Percentiles rank a stretch among this genome's conserved stretches.
These are phyloP conservation scores for Neofusicoccum parvum DNA, from an alignment of 2,329 filamentous ascomycete species.

Conservation along the genomic window DNA sequence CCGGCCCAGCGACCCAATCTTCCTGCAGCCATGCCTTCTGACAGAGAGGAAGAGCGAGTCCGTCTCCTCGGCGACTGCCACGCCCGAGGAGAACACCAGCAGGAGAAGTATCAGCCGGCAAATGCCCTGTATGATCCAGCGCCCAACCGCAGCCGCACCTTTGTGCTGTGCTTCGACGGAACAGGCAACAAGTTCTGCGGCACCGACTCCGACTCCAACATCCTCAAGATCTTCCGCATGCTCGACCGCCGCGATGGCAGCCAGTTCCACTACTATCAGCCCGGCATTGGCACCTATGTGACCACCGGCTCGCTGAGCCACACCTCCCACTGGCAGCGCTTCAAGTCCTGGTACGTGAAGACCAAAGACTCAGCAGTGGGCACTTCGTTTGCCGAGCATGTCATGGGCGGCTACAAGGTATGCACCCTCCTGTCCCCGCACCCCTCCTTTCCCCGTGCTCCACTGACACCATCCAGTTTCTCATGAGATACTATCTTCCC, in stretches of 20 bases:
- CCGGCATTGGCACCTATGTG: constrained; percentile 73
- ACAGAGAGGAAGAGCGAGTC: not conserved
- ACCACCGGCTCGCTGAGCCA: constrained; percentile 62
- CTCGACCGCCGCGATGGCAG: constrained; percentile 24
- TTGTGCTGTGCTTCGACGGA: constrained; percentile 46
- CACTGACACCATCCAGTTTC: constrained; percentile 34
- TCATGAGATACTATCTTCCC: constrained; percentile 53
- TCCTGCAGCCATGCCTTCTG: not conserved
- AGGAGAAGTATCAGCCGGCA: not conserved
- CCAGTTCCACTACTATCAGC: constrained; percentile 29
- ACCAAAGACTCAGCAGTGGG: constrained; percentile 80
- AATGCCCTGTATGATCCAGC: not conserved
- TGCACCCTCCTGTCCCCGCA: constrained; percentile 62
- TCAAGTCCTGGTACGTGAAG: constrained; percentile 69
- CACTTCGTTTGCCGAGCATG: constrained; percentile 78
- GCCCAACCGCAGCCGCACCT: constrained; percentile 55
- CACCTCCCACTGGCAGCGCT: constrained; percentile 57
- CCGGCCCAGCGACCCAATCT: too few species aligned
- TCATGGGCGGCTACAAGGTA: constrained; percentile 80
- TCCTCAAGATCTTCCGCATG: constrained; percentile 28
- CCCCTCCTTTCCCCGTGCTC: not conserved
- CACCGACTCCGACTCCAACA: constrained; percentile 27
- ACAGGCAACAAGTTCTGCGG: constrained; percentile 28
- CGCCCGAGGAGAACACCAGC: not conserved
- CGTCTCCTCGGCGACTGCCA: not conserved